Conservation (phyloP, 108 stramenopile species). For the Chaetoceros muelleri region DNA sequence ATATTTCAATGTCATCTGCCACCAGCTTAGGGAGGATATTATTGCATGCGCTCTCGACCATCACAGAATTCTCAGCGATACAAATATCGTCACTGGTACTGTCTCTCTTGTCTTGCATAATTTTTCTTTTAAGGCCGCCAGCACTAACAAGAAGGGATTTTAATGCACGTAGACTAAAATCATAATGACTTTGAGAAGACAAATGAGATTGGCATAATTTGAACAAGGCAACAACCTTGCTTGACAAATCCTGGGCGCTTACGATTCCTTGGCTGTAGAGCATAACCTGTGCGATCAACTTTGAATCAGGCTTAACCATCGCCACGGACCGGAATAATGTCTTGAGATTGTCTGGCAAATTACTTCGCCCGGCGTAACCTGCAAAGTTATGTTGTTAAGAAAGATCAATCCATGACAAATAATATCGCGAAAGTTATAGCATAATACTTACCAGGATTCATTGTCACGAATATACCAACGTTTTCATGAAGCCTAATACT, state of each 20-base stretch:
- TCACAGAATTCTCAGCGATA: conserved; percentile 55
- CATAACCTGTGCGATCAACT: conserved; percentile 98
- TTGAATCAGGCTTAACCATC: conserved; percentile 94
- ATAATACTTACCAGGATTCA: conserved; percentile 99
- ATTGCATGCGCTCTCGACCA: conserved; percentile 88
- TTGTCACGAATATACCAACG: conserved; percentile 97
- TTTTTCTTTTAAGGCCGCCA: conserved; percentile 95
- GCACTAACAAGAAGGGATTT: conserved; percentile 98
- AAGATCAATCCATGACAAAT: no score
- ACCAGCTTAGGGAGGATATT: conserved; percentile 97
- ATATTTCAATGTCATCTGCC: conserved; percentile 78
- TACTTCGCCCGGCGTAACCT: conserved; percentile 97
- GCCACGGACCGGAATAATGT: conserved; percentile 95
- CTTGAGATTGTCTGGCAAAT: conserved; percentile 98
- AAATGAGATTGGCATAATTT: conserved; percentile 84
- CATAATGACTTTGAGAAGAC: conserved; percentile 93
- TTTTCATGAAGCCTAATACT: conserved; percentile 75
- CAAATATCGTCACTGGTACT: conserved; percentile 42
- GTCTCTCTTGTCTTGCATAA: conserved; percentile 43
- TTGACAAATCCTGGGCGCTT: conserved; percentile 85
- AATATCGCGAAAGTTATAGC: no score
- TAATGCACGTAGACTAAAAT: conserved; percentile 96
- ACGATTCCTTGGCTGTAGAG: conserved; percentile 98
- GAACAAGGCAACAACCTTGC: conserved; percentile 90
- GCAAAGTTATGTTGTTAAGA: no score